These are phyloP conservation scores for Cerioporus squamosus DNA, from an alignment of 1,284 basidiomycete species.

Conservation along the genomic window DNA sequence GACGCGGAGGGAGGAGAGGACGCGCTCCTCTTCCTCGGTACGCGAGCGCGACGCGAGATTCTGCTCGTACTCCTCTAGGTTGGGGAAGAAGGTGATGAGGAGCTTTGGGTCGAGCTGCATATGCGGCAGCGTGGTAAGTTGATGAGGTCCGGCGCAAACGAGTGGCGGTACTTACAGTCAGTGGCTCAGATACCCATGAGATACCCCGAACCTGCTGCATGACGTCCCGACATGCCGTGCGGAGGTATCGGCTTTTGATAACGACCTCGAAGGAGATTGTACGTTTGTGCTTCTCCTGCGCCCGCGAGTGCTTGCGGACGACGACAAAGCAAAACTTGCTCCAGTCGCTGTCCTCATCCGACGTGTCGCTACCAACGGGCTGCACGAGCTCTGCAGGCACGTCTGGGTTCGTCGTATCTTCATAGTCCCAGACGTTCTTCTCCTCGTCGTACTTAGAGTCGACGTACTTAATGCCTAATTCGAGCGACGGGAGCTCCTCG, in stretches of 20 bases:
- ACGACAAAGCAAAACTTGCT: slow-evolving; percentile 44
- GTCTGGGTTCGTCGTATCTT: slow-evolving; percentile 6
- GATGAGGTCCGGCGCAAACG: not conserved
- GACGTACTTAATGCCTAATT: slow-evolving; percentile 9
- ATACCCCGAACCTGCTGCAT: slow-evolving; percentile 54
- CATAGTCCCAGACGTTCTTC: slow-evolving; percentile 2
- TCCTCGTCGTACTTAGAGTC: slow-evolving; percentile 10
- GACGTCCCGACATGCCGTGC: slow-evolving; percentile 56
- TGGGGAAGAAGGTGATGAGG: slow-evolving; percentile 51
- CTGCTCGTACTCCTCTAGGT: slow-evolving; percentile 49
- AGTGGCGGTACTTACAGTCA: slow-evolving; percentile 42
- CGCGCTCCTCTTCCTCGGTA: slow-evolving; percentile 42
- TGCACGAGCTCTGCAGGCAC: slow-evolving; percentile 3
- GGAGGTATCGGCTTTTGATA: slow-evolving; percentile 57
- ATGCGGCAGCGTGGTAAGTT: not conserved
- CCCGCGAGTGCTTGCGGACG: slow-evolving; percentile 48
- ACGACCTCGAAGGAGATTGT: slow-evolving; percentile 52
- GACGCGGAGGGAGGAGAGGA: slow-evolving; percentile 46
- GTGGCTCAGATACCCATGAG: slow-evolving; percentile 58
- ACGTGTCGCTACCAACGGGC: not conserved
- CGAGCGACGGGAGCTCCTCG: not conserved
- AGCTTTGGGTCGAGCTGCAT: slow-evolving; percentile 54
- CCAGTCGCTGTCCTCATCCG: not conserved
- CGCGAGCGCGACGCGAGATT: slow-evolving; percentile 40
- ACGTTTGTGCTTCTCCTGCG: slow-evolving; percentile 28